Conservation (phyloP, 2,329 filamentous ascomycete genomes). For the Aspergillus sp. region DNA sequence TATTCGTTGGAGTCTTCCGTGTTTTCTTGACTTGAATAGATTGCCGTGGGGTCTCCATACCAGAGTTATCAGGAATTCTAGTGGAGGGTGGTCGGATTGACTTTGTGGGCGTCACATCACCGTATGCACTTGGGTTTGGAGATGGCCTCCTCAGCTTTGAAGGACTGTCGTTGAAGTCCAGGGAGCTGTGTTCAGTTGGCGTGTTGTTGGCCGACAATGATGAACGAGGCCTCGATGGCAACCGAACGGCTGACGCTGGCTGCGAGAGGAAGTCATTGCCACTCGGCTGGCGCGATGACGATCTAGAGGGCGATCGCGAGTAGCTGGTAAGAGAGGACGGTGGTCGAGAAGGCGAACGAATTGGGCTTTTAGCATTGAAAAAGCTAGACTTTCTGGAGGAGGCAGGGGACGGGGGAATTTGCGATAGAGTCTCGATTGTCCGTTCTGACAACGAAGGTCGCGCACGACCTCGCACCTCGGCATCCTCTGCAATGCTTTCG, state of each 20-base stretch:
- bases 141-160: conserved; percentile 22
- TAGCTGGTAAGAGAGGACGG: conserved; percentile 56
- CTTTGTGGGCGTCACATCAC: conserved; percentile 47
- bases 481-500: conserved; percentile 16
- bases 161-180: conserved; percentile 17
- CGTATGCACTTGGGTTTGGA: conserved; percentile 18
- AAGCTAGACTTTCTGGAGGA: conserved; percentile 68
- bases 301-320: conserved; percentile 36
- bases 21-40: conserved; percentile 40
- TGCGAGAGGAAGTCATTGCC: conserved; percentile 51
- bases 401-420: conserved; percentile 73
- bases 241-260: conserved; percentile 28
- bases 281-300: conserved; percentile 50
- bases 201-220: conserved; percentile 22
- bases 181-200: conserved; percentile 13
- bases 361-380: conserved; percentile 63
- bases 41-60: conserved; percentile 24
- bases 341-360: conserved; percentile 62
- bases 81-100: conserved; percentile 50
- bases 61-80: neutral
- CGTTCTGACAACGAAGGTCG: conserved; percentile 64
- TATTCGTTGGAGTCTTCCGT: conserved; percentile 31
- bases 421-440: conserved; percentile 79
- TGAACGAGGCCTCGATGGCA: conserved; percentile 32
- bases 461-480: conserved; percentile 23